Base-by-base conservation (phyloP, 169 alveolate genomes). In the Theileria orientalis region DNA sequence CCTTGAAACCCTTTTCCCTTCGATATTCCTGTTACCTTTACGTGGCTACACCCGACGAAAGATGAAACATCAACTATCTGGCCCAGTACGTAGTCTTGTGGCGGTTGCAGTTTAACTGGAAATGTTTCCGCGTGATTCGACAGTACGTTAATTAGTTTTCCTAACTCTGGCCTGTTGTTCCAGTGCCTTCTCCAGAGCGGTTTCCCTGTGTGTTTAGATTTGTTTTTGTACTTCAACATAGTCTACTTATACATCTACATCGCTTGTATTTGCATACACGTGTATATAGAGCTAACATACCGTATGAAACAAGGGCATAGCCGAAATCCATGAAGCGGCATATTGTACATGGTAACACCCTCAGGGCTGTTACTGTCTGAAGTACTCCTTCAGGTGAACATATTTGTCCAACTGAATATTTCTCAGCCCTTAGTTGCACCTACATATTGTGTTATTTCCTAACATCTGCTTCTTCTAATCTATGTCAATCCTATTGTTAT, bases 1-100 rank as follows among this genome's bases (percentile, higher is more conserved):
- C 98, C 98, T 64, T 89, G 83, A 72, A 93, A 94, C 11, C 99
- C 99, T 76, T 96, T 96, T 56, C 98, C 98, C 73, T 91, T 93
- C 7, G 97, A 84, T 23, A 83, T 69, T 29, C 96, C 97, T 27
- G 90, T 67, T 2, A 95, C 95, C 86, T 92, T 96, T 33, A 95
- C 96, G 59, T 78, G 92, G 76, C 92, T 85, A 52, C 91, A 90
- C 76, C 85, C 93, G 57, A 52, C 94, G 88, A 77, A 93, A 69
- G 73, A 77, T 35, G 93, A 93, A 85, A 77, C 95, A 88, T 90
- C 97, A 66, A 78, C 90, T 51, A 85, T 83, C 75, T 92, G 95
- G 0, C 95, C 95, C 33, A 92, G 78, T 1, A 90, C 86, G 68
- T 74, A 91, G 61, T 92, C 92, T n/a, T 90, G 92, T 2, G 95